Evolutionary conservation across 305 asterid genomes (phyloP).

Genomic region (Coffea humblotiana): DNA sequence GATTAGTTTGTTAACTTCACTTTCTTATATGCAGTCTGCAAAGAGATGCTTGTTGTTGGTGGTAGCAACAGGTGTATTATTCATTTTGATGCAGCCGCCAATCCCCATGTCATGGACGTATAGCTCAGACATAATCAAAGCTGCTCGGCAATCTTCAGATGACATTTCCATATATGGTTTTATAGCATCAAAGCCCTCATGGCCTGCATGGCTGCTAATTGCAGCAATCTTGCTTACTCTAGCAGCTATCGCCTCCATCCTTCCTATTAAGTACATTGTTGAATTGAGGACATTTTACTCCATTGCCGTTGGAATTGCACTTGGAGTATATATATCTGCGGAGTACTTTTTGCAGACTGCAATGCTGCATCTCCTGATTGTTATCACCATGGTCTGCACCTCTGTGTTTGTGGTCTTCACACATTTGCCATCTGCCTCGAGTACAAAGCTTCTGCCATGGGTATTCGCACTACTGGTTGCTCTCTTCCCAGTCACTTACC

Average conservation of each 20-base stretch:
- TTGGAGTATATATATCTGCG: conserved; percentile 89
- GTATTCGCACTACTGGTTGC: conserved; percentile 93
- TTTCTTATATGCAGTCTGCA: conserved; percentile 60
- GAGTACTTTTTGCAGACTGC: conserved; percentile 94
- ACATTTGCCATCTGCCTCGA: conserved; percentile 92
- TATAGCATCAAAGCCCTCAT: conserved; percentile 80
- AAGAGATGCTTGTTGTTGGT: conserved; percentile 90
- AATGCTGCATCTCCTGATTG: conserved; percentile 75
- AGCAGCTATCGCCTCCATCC: conserved; percentile 86
- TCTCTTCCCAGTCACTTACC: conserved; percentile 93
- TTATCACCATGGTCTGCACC: conserved; percentile 89
- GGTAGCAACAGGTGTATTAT: conserved; percentile 77
- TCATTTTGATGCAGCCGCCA: conserved; percentile 93
- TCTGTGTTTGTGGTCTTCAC: conserved; percentile 91
- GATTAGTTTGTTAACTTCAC: conserved; percentile 14
- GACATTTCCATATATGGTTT: conserved; percentile 96
- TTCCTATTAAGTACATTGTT: conserved; percentile 86
- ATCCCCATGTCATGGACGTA: conserved; percentile 77
- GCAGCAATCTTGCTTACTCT: conserved; percentile 81
- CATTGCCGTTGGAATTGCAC: conserved; percentile 77
- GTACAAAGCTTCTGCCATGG: conserved; percentile 97
- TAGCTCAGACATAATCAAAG: conserved; percentile 71
- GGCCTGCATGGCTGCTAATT: conserved; percentile 99
- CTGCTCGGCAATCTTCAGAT: conserved; percentile 85
- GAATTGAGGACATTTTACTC: conserved; percentile 81